These are phyloP conservation scores for Beauveria sp. DNA, from an alignment of 2,329 filamentous ascomycete genomes.

Conservation along the genomic window DNA sequence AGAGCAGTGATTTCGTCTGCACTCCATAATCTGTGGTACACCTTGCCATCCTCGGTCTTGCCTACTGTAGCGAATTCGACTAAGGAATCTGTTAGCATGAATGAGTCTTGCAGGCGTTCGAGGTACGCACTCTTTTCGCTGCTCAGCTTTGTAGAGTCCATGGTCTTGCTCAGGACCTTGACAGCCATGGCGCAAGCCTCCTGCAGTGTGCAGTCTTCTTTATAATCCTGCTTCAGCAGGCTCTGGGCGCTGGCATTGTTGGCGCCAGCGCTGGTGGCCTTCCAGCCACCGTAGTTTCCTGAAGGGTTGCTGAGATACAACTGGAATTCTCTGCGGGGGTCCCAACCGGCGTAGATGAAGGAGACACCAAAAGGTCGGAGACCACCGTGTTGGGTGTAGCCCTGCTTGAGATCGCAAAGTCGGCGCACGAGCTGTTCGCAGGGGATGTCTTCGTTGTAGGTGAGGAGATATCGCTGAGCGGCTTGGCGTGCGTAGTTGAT, in stretches of 20 bases:
- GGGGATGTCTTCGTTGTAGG: slow-evolving; percentile 99
- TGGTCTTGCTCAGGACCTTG: slow-evolving; percentile 99
- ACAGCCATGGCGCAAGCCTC: slow-evolving; percentile 96
- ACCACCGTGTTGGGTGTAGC: slow-evolving; percentile 98
- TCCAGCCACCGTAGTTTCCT: slow-evolving; percentile 99
- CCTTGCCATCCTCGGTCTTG: slow-evolving; percentile 88
- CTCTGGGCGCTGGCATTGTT: slow-evolving; percentile 98
- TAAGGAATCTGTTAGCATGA: slow-evolving; percentile 30
- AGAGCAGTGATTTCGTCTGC: slow-evolving; percentile 93
- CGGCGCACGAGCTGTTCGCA: slow-evolving; percentile 97
- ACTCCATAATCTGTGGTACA: slow-evolving; percentile 96
- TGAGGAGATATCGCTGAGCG: slow-evolving; percentile 94
- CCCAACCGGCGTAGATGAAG: slow-evolving; percentile 99
- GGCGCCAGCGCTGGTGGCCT: slow-evolving; percentile 93
- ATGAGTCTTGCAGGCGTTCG: neutral
- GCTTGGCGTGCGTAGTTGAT: slow-evolving; percentile 99
- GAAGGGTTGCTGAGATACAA: slow-evolving; percentile 98
- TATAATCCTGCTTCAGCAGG: slow-evolving; percentile 97
- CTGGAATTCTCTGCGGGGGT: slow-evolving; percentile 93
- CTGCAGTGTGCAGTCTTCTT: slow-evolving; percentile 93
- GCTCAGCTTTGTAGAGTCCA: slow-evolving; percentile 98
- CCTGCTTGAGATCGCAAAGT: slow-evolving; percentile 96
- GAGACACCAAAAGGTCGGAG: slow-evolving; percentile 96
- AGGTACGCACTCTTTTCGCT: slow-evolving; percentile 85
- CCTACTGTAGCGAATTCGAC: slow-evolving; percentile 98